These are phyloP conservation scores for Dacryopinax spathularia DNA, from an alignment of 768 basidiomycete genomes.

Conservation along the genomic window DNA sequence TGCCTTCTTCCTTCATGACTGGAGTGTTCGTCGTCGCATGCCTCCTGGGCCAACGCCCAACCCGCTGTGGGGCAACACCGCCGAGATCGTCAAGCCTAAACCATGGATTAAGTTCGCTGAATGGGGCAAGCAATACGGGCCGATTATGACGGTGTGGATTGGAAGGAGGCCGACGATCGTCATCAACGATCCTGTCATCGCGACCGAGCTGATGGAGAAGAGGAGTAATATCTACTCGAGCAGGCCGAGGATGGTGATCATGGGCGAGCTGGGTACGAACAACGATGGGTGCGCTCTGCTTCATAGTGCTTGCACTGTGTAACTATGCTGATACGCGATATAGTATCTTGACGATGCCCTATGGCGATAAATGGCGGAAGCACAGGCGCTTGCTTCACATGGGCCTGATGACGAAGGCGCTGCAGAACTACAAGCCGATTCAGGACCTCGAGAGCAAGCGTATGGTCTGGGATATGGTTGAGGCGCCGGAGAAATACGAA, in stretches of 20 bases:
- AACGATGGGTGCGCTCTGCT: not conserved
- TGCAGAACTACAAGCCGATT: slow-evolving; percentile 4
- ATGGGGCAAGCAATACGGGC: slow-evolving; percentile 13
- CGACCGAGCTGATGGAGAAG: slow-evolving; percentile 13
- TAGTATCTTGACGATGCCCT: slow-evolving; percentile 5
- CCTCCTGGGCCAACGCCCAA: not conserved
- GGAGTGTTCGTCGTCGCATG: not conserved
- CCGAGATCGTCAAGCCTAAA: slow-evolving; percentile 12
- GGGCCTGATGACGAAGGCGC: slow-evolving; percentile 7
- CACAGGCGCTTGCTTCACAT: slow-evolving; percentile 6
- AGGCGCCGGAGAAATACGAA: slow-evolving; percentile 3
- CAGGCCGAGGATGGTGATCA: slow-evolving; percentile 14
- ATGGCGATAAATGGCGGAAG: slow-evolving; percentile 8
- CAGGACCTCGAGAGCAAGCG: slow-evolving; percentile 11
- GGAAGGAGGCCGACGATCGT: slow-evolving; percentile 15
- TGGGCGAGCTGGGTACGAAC: slow-evolving; percentile 11
- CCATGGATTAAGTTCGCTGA: slow-evolving; percentile 13
- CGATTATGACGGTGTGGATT: slow-evolving; percentile 15
- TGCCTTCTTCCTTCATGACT: not conserved
- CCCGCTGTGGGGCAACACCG: slow-evolving; percentile 7
- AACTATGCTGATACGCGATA: not conserved
- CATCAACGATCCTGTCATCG: slow-evolving; percentile 6
- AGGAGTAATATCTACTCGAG: slow-evolving; percentile 14
- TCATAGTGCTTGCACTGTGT: not conserved
- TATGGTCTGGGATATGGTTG: not conserved